Percentiles rank a stretch among this genome's conserved stretches.
phyloP scores from a whole-genome alignment of 2,329 filamentous ascomycete genomes.

The Pseudogymnoascus sp. region DNA sequence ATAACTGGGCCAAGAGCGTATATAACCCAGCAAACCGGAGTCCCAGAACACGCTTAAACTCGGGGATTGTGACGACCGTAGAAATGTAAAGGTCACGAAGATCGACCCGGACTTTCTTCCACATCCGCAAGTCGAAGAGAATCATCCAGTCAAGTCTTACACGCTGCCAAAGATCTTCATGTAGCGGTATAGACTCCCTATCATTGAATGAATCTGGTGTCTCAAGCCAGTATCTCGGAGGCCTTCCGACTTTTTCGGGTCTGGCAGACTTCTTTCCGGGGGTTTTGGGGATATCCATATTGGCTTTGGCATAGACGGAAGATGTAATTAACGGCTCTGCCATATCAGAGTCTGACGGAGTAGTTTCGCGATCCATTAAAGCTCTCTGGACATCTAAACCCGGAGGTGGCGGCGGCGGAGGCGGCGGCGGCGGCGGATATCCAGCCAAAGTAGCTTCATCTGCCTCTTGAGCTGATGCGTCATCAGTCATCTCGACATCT shows the following conservation, averaged over 20 bases:
- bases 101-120: slow-evolving; percentile 90
- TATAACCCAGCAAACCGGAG: slow-evolving; percentile 93
- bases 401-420: slow-evolving; percentile 49
- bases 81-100: slow-evolving; percentile 91
- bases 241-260: slow-evolving; percentile 35
- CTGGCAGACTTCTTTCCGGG: slow-evolving; percentile 44
- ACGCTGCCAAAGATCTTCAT: slow-evolving; percentile 83
- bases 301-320: slow-evolving; percentile 54
- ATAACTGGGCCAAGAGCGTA: slow-evolving; percentile 85
- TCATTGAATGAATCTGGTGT: slow-evolving; percentile 64
- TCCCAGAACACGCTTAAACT: slow-evolving; percentile 91
- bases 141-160: slow-evolving; percentile 91
- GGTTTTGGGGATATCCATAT: slow-evolving; percentile 73
- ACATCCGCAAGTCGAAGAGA: slow-evolving; percentile 87
- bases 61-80: slow-evolving; percentile 87
- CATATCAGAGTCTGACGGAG: slow-evolving; percentile 66
- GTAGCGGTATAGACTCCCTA: slow-evolving; percentile 54
- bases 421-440: slow-evolving; percentile 59
- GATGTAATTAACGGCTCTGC: slow-evolving; percentile 59
- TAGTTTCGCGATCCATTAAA: slow-evolving; percentile 51
- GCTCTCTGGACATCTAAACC: slow-evolving; percentile 35
- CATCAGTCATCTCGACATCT: slow-evolving; percentile 27
- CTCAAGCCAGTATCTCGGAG: slow-evolving; percentile 76
- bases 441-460: slow-evolving; percentile 72
- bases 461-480: slow-evolving; percentile 63